Evolutionary conservation across 192 early-diverging fungal genomes (phyloP).

Genomic region (Endogone sp.): DNA sequence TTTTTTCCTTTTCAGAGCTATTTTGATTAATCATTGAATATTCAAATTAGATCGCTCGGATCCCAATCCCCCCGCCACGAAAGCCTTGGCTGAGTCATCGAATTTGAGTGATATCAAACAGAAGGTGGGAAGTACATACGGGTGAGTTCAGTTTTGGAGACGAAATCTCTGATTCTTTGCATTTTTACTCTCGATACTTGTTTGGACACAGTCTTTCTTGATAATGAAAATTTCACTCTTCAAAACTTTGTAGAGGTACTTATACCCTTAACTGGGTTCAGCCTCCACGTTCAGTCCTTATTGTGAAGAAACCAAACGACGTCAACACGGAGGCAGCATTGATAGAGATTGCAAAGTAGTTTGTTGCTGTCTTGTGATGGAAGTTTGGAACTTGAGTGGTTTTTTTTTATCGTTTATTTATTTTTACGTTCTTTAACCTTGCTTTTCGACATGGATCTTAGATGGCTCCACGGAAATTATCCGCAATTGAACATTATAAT

Average conservation of each 20-base stretch:
- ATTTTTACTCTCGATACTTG: too few relatives aligned
- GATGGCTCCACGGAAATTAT: slow-evolving; percentile 65
- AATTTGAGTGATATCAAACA: slow-evolving; percentile 39
- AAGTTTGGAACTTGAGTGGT: neutral
- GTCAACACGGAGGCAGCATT: slow-evolving; percentile 61
- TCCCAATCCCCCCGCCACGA: slow-evolving; percentile 6
- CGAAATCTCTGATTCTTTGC: neutral
- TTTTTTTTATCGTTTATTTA: neutral
- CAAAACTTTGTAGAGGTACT: slow-evolving; percentile 32
- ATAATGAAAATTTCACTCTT: too few relatives aligned
- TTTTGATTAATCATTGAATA: too few relatives aligned
- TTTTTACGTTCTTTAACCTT: neutral
- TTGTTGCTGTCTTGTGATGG: neutral
- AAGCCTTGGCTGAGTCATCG: slow-evolving; percentile 18
- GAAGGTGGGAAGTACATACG: slow-evolving; percentile 44
- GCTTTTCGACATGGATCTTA: slow-evolving; percentile 8
- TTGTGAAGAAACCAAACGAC: slow-evolving; percentile 81
- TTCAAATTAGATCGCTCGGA: slow-evolving; percentile 19
- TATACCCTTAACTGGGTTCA: slow-evolving; percentile 53
- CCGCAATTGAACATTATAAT: slow-evolving; percentile 67
- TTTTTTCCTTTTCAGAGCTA: too few relatives aligned
- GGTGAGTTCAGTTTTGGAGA: slow-evolving; percentile 18
- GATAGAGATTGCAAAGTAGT: slow-evolving; percentile 54
- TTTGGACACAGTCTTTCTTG: too few relatives aligned
- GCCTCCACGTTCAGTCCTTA: slow-evolving; percentile 65